Evolutionary conservation across 768 basidiomycete species (phyloP).

Genomic region (Leccinum broughii): DNA sequence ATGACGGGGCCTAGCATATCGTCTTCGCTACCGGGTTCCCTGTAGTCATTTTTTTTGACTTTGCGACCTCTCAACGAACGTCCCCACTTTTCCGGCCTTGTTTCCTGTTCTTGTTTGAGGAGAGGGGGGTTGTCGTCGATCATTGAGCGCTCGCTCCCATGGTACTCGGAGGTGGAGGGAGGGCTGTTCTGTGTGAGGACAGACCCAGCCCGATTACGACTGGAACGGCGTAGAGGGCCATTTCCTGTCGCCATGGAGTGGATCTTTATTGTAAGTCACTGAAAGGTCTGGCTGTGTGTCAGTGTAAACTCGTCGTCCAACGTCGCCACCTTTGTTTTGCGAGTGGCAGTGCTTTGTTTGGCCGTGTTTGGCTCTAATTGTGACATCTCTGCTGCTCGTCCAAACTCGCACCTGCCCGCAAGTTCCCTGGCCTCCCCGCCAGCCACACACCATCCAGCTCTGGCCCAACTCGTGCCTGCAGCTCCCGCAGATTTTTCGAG

Average conservation of each 20-base stretch:
- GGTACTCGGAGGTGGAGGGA: slow-evolving; percentile 34
- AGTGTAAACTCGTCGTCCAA: slow-evolving; percentile 16
- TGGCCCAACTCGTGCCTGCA: neutral
- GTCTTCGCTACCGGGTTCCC: slow-evolving; percentile 49
- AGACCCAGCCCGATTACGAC: slow-evolving; percentile 23
- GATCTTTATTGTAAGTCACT: slow-evolving; percentile 21
- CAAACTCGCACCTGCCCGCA: slow-evolving; percentile 26
- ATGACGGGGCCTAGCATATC: slow-evolving; percentile 25
- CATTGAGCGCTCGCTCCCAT: slow-evolving; percentile 35
- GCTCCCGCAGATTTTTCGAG: neutral
- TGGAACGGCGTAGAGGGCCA: slow-evolving; percentile 26
- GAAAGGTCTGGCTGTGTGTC: slow-evolving; percentile 13
- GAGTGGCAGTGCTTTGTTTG: slow-evolving; percentile 34
- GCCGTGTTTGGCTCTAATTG: slow-evolving; percentile 25
- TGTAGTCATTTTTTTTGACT: slow-evolving; percentile 40
- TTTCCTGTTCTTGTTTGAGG: slow-evolving; percentile 2
- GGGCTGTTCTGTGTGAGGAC: slow-evolving; percentile 25
- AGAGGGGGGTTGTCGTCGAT: slow-evolving; percentile 26
- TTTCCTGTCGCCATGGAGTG: slow-evolving; percentile 21
- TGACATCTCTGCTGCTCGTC: slow-evolving; percentile 20
- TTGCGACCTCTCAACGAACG: slow-evolving; percentile 43
- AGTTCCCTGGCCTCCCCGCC: slow-evolving; percentile 22
- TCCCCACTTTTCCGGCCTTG: slow-evolving; percentile 14
- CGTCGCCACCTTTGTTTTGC: slow-evolving; percentile 33
- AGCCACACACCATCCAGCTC: slow-evolving; percentile 11